Base-by-base conservation (phyloP, 2,329 filamentous ascomycete species). In the Ascochyta pisi region DNA sequence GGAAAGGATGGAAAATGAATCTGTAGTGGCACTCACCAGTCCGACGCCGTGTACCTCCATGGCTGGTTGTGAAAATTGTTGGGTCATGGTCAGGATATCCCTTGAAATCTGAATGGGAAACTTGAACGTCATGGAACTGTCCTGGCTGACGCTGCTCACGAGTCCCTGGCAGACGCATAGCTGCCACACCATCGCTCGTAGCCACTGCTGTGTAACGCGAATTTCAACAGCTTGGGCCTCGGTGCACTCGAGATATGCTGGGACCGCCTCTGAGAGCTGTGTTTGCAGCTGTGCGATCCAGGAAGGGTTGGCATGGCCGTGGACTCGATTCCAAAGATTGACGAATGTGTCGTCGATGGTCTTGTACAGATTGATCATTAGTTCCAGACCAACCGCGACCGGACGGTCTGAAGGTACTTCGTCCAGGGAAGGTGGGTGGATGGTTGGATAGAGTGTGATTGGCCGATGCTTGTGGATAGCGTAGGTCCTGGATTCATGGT, bases 11-110 rank as follows among this genome's bases (percentile, higher is more conserved):
- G 57, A 59, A 56, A 59, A 26, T 13, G 37, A 59, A 43, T 38
- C 46, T 26, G 42, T 41, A 31, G 38, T 31, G 38, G 24, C 45
- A 79, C 86, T 73, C 78, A 91, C 89, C 75, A 96, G 74, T 24
- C 89, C 89, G 35, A 90, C 84, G 16, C 88, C 89, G 62, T 93
- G 82, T 3, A 93, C 80, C 61, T 94, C 90, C 79, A 92, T 88
- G 39, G 87, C 86, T 62, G 88, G 83, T 33, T 86, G 85, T 0
- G 89, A 88, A 67, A 95, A 89, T 49, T 89, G 85, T 15, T 86
- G 85, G 4, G 89, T 87, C 75, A 93, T 86, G 12, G 76, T 74
- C 0, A 85, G 77, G 1, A 87, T 79, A 44, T 86, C 84, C 43
- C 84, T 77, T 0, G 85, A 85, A n/a, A 88, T 85, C 34, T 85